Conservation (phyloP, 2,329 filamentous ascomycete species). For the Arachnopeziza araneosa region DNA sequence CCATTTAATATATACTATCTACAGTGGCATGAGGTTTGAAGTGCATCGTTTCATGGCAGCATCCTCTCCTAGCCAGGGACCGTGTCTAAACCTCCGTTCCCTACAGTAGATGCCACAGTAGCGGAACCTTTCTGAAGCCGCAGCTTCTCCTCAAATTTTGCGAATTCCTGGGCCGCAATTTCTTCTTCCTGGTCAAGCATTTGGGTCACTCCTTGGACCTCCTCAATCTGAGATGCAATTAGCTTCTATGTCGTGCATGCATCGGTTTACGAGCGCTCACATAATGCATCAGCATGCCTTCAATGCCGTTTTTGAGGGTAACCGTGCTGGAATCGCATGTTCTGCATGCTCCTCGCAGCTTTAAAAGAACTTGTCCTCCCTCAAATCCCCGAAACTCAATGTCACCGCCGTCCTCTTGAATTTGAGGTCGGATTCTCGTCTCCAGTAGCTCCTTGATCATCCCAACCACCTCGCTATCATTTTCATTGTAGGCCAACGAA, state of each 20-base stretch:
- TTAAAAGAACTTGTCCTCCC: slow-evolving; percentile 76
- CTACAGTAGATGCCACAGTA: slow-evolving; percentile 20
- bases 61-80: slow-evolving; percentile 16
- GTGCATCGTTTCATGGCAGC: neutral
- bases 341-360: slow-evolving; percentile 85
- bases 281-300: slow-evolving; percentile 97
- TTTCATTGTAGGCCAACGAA: slow-evolving; percentile 75
- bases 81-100: slow-evolving; percentile 24
- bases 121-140: slow-evolving; percentile 44
- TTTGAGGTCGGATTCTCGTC: slow-evolving; percentile 88
- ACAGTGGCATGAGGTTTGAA: neutral
- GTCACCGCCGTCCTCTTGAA: slow-evolving; percentile 96
- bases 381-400: slow-evolving; percentile 93
- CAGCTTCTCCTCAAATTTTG: slow-evolving; percentile 87
- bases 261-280: slow-evolving; percentile 46
- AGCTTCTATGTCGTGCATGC: slow-evolving; percentile 15
- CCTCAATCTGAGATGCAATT: slow-evolving; percentile 65
- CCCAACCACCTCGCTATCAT: slow-evolving; percentile 88
- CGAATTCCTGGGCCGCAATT: slow-evolving; percentile 80
- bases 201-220: slow-evolving; percentile 88
- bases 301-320: slow-evolving; percentile 94
- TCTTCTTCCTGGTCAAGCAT: slow-evolving; percentile 90
- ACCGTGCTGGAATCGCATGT: slow-evolving; percentile 97
- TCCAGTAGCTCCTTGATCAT: slow-evolving; percentile 99
- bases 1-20: slow-evolving; percentile 2